Evolutionary conservation across 2,329 filamentous ascomycete genomes (phyloP).

Genomic region (Ophiosphaerella korrae): DNA sequence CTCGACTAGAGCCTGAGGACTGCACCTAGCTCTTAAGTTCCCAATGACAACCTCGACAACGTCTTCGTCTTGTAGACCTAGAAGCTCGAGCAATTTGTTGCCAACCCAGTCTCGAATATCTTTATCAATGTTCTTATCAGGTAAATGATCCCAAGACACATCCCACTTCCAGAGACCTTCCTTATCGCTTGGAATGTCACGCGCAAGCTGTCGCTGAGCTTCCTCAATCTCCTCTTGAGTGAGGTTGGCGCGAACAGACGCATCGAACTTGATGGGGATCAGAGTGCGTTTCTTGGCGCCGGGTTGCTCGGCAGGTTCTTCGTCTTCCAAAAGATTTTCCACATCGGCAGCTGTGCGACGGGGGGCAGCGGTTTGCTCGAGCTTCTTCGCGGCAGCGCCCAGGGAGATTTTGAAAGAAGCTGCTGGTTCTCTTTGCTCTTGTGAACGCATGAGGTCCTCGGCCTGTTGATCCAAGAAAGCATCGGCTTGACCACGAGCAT

Average conservation of each 20-base stretch:
- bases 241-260: constrained; percentile 57
- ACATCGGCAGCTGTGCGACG: constrained; percentile 90
- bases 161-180: constrained; percentile 90
- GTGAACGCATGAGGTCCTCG: constrained; percentile 65
- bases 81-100: constrained; percentile 96
- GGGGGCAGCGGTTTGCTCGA: constrained; percentile 59
- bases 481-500: constrained; percentile 83
- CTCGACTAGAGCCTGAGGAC: constrained; percentile 79
- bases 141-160: constrained; percentile 90
- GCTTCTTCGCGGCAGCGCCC: constrained; percentile 80
- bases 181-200: constrained; percentile 87
- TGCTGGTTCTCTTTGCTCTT: constrained; percentile 63
- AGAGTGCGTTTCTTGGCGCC: constrained; percentile 73
- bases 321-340: constrained; percentile 91
- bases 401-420: constrained; percentile 88
- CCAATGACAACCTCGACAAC: constrained; percentile 91
- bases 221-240: constrained; percentile 86
- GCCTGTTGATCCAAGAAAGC: constrained; percentile 87
- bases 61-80: constrained; percentile 95
- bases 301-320: constrained; percentile 72
- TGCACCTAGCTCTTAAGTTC: constrained; percentile 75
- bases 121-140: constrained; percentile 78
- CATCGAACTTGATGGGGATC: constrained; percentile 54
- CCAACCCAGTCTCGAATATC: constrained; percentile 94
- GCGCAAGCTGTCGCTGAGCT: constrained; percentile 79